phyloP scores from a whole-genome alignment of 2,329 filamentous ascomycete genomes.

The Colletotrichum kahawae region DNA sequence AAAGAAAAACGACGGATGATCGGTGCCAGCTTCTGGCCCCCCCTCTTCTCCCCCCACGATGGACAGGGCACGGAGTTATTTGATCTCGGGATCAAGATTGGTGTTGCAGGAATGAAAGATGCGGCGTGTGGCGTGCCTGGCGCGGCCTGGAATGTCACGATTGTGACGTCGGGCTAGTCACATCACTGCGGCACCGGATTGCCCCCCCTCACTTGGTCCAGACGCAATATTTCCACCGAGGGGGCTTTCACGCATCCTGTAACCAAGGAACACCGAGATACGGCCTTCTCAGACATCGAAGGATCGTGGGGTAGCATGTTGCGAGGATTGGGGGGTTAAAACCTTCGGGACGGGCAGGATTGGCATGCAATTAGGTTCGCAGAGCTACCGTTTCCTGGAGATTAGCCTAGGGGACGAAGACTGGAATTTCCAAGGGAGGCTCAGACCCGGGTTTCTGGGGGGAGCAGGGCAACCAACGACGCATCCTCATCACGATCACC shows the following conservation, averaged over 20 bases:
- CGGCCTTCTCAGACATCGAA: neutral
- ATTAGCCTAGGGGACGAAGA: conserved; percentile 2
- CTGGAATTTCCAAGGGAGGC: conserved; percentile 17
- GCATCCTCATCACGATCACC: neutral
- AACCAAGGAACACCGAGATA: neutral
- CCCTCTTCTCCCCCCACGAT: neutral
- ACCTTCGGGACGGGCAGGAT: neutral
- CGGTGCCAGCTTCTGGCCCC: neutral
- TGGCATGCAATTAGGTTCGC: conserved; percentile 4
- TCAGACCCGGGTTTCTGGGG: neutral
- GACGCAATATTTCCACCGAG: neutral
- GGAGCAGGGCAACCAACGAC: neutral
- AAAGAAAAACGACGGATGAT: neutral
- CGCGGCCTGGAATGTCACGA: neutral
- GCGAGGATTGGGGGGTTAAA: neutral
- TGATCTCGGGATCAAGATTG: neutral
- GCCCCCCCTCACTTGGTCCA: neutral
- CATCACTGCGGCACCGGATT: neutral
- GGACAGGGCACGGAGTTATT: neutral
- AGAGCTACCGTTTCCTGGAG: conserved; percentile 13
- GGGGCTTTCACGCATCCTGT: neutral
- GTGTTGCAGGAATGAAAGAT: neutral
- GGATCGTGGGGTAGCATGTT: neutral
- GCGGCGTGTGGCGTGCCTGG: neutral
- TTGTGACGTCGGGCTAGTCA: neutral